These are phyloP conservation scores for Penicillium corylophilum DNA, from an alignment of 2,329 filamentous ascomycete genomes.

Conservation along the genomic window DNA sequence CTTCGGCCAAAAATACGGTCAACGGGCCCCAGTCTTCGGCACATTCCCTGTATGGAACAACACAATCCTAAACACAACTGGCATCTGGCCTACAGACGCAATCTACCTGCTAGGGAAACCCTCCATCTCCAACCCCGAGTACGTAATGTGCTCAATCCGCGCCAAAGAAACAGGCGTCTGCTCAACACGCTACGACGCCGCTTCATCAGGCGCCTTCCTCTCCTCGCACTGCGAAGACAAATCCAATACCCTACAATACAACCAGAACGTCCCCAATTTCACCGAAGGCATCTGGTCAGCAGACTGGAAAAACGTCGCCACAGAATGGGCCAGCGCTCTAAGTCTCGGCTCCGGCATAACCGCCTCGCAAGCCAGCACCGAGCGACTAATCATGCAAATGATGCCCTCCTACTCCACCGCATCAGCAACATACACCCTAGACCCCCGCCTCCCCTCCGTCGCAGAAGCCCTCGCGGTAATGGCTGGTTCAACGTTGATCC, in stretches of 20 bases:
- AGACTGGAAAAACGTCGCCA: slow-evolving; percentile 58
- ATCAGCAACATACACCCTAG: slow-evolving; percentile 40
- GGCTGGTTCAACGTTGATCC: slow-evolving; percentile 64
- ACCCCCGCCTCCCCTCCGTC: slow-evolving; percentile 61
- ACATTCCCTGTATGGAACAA: slow-evolving; percentile 63
- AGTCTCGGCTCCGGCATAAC: slow-evolving; percentile 57
- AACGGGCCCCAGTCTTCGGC: slow-evolving; percentile 56
- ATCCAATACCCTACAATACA: slow-evolving; percentile 57
- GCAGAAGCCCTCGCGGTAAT: slow-evolving; percentile 72
- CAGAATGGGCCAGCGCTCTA: slow-evolving; percentile 56
- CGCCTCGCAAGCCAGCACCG: slow-evolving; percentile 59
- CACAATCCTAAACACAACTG: slow-evolving; percentile 60
- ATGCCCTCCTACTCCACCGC: slow-evolving; percentile 42
- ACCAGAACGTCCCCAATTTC: slow-evolving; percentile 40
- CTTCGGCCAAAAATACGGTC: slow-evolving; percentile 57
- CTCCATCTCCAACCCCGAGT: slow-evolving; percentile 45
- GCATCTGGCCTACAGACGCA: slow-evolving; percentile 47
- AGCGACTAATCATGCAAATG: slow-evolving; percentile 58
- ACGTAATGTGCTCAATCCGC: slow-evolving; percentile 66
- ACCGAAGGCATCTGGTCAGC: slow-evolving; percentile 33
- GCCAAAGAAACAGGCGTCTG: slow-evolving; percentile 65
- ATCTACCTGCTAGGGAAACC: slow-evolving; percentile 66
- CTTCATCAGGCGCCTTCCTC: slow-evolving; percentile 59
- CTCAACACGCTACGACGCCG: slow-evolving; percentile 58
- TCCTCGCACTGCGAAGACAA: slow-evolving; percentile 62